These are phyloP conservation scores for Lipomyces yamadae DNA, from an alignment of 805 yeast genomes.

Conservation along the genomic window DNA sequence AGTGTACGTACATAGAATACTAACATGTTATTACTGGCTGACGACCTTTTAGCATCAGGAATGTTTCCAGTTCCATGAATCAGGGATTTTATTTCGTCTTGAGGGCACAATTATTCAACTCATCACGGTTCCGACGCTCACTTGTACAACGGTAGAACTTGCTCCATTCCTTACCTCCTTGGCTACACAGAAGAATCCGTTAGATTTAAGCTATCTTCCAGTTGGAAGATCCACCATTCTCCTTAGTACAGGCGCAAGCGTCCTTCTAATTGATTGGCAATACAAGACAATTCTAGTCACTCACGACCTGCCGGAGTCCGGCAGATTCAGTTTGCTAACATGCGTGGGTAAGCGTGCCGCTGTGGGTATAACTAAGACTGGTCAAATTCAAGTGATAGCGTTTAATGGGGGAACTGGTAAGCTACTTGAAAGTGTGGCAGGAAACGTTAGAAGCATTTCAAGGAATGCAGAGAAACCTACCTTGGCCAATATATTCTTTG, in stretches of 20 bases:
- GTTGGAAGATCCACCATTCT: conserved; percentile 26
- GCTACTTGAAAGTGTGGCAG: conserved; percentile 31
- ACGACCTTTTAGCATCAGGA: conserved; percentile 12
- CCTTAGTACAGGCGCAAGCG: conserved; percentile 21
- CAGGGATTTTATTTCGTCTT: conserved; percentile 27
- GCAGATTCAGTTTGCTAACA: conserved; percentile 13
- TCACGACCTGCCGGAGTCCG: conserved; percentile 12
- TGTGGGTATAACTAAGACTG: conserved; percentile 21
- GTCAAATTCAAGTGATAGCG: conserved; percentile 22
- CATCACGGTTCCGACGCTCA: conserved; percentile 25
- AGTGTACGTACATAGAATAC: conserved; percentile 14
- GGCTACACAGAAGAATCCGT: not conserved
- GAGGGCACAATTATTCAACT: conserved; percentile 15
- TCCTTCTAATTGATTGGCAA: conserved; percentile 29
- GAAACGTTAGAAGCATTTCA: conserved; percentile 22
- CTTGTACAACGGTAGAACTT: conserved; percentile 19
- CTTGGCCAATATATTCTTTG: conserved; percentile 24
- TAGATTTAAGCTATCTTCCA: conserved; percentile 19
- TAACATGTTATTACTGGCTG: not conserved
- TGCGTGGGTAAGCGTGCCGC: conserved; percentile 29
- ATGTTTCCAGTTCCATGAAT: conserved; percentile 27
- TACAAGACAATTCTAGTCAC: conserved; percentile 28
- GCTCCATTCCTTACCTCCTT: conserved; percentile 5
- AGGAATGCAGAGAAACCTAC: not conserved
- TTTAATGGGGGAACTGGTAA: conserved; percentile 29